phyloP scores from a whole-genome alignment of 768 basidiomycete genomes.

The Suillus plorans region DNA sequence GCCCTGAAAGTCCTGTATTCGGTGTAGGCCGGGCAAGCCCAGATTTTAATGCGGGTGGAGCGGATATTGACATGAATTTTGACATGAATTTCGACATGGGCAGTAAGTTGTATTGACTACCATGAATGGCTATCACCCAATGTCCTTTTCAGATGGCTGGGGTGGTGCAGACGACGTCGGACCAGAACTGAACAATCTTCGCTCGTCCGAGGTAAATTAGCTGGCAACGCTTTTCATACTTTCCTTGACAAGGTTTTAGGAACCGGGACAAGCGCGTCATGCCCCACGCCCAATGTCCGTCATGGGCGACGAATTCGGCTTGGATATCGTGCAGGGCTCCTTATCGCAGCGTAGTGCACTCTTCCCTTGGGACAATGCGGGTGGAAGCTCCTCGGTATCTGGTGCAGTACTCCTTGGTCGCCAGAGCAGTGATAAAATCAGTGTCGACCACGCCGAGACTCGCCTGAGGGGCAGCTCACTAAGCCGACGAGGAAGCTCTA shows the following conservation, averaged over 20 bases:
- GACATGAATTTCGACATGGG: constrained; percentile 21
- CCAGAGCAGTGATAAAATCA: constrained; percentile 44
- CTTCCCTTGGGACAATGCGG: constrained; percentile 86
- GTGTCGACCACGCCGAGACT: constrained; percentile 52
- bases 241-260: constrained; percentile 42
- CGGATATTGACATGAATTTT: constrained; percentile 23
- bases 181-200: constrained; percentile 26
- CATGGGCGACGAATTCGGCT: constrained; percentile 48
- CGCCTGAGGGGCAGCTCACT: constrained; percentile 52
- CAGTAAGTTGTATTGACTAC: constrained; percentile 15
- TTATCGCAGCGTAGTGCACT: constrained; percentile 66
- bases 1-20: neutral
- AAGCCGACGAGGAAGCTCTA: constrained; percentile 59
- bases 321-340: constrained; percentile 41
- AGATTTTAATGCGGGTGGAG: constrained; percentile 11
- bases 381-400: constrained; percentile 54
- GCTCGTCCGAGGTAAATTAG: constrained; percentile 63
- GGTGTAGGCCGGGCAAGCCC: neutral
- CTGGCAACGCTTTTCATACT: neutral
- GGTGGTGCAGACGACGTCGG: constrained; percentile 17
- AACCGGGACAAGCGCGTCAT: constrained; percentile 84
- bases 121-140: neutral
- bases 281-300: constrained; percentile 56
- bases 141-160: constrained; percentile 21
- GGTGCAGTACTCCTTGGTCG: constrained; percentile 34